These are phyloP conservation scores for Peronosclerospora sorghi DNA, from an alignment of 352 stramenopile species.

Conservation along the genomic window DNA sequence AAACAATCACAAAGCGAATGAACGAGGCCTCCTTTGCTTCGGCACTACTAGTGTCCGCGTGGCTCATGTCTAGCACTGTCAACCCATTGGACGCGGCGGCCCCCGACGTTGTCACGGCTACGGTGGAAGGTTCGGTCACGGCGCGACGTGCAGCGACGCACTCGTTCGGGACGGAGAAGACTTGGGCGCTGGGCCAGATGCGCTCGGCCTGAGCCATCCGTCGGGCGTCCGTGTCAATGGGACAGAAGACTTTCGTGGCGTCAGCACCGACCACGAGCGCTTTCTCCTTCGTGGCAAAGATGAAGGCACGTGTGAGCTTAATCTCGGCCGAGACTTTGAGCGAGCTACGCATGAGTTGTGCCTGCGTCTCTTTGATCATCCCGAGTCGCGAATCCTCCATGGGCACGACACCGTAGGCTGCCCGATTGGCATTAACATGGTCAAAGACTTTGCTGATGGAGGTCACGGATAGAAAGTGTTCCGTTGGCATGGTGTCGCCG, in stretches of 20 bases:
- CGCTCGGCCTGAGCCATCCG: conserved; percentile 55
- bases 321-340: conserved; percentile 75
- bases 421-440: conserved; percentile 68
- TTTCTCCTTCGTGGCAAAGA: conserved; percentile 53
- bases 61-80: conserved; percentile 38
- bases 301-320: conserved; percentile 53
- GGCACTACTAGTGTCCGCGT: conserved; percentile 32
- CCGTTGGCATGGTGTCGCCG: conserved; percentile 25
- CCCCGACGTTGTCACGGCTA: conserved; percentile 46
- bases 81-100: conserved; percentile 32
- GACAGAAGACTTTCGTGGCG: conserved; percentile 47
- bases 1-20: conserved; percentile 68
- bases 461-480: conserved; percentile 44
- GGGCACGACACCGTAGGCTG: conserved; percentile 76
- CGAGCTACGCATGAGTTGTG: conserved; percentile 51
- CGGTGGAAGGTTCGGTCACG: conserved; percentile 21
- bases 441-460: conserved; percentile 72
- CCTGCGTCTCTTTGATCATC: conserved; percentile 84
- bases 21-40: conserved; percentile 30
- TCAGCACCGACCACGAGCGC: conserved; percentile 29
- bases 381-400: conserved; percentile 77
- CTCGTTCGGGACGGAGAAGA: conserved; percentile 57
- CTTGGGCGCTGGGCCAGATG: conserved; percentile 54
- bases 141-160: conserved; percentile 43
- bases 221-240: conserved; percentile 38